Percentiles rank a stretch among this genome's conserved stretches.
phyloP scores from a whole-genome alignment of 148 eudicot genomes.

The Persicaria maculosa region DNA sequence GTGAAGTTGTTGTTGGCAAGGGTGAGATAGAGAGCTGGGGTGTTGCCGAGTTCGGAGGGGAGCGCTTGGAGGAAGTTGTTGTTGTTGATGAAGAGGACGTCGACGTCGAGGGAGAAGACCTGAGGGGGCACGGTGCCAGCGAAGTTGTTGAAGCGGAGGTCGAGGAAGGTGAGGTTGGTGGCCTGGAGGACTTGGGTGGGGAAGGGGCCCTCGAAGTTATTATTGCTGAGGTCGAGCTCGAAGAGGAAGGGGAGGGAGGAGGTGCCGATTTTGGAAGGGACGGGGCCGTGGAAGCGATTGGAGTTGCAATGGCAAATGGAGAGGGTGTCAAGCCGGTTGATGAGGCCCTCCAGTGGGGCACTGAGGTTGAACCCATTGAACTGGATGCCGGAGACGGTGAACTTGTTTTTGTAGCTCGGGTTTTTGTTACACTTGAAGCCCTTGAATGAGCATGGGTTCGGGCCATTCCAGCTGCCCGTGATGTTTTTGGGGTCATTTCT shows the following conservation, averaged over 20 bases:
- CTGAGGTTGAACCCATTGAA: constrained; percentile 49
- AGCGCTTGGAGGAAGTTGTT: constrained; percentile 18
- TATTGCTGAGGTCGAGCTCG: constrained; percentile 38
- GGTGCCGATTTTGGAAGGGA: constrained; percentile 29
- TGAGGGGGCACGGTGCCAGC: constrained; percentile 58
- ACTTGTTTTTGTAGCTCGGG: constrained; percentile 32
- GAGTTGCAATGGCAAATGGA: constrained; percentile 66
- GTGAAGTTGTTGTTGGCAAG: constrained; percentile 21
- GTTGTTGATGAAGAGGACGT: constrained; percentile 10
- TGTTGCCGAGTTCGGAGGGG: constrained; percentile 20
- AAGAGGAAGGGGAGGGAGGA: constrained; percentile 17
- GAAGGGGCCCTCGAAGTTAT: constrained; percentile 41
- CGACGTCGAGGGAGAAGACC: constrained; percentile 27
- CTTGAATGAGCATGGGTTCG: constrained; percentile 52
- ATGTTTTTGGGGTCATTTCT: constrained; percentile 49
- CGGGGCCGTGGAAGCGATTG: constrained; percentile 40
- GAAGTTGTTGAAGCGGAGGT: constrained; percentile 26
- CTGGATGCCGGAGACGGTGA: constrained; percentile 59
- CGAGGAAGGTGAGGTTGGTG: constrained; percentile 20
- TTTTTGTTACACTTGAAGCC: constrained; percentile 52
- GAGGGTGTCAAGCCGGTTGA: constrained; percentile 51
- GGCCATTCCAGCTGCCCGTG: constrained; percentile 50
- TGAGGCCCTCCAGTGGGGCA: constrained; percentile 36
- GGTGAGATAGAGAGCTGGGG: constrained; percentile 15
- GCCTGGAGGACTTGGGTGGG: constrained; percentile 36